A percentile compares a stretch with the other conserved stretches of the same genome.
phyloP scores from a whole-genome alignment of 1,139 yeast species.

The Schwanniomyces etchellsii region DNA sequence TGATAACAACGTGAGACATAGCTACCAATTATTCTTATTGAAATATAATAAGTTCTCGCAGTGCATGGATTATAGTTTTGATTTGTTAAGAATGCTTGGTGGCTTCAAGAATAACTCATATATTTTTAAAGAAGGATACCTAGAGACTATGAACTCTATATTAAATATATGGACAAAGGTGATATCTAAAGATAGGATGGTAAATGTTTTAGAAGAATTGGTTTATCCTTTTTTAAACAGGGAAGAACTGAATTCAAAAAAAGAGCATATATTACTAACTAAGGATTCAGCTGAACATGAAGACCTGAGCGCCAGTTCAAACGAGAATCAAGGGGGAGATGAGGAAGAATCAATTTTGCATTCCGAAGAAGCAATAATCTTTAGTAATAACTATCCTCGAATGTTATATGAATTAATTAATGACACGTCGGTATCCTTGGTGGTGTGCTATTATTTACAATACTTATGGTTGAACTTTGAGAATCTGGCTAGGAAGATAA shows the following conservation, averaged over 20 bases:
- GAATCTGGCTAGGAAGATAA: slow-evolving; percentile 5
- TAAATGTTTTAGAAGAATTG: slow-evolving; percentile 11
- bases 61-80: slow-evolving; percentile 25
- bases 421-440: slow-evolving; percentile 26
- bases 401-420: slow-evolving; percentile 16
- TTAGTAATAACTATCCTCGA: slow-evolving; percentile 7
- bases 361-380: background rate
- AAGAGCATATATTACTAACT: slow-evolving; percentile 2
- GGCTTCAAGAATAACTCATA: slow-evolving; percentile 13
- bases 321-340: slow-evolving; percentile 1
- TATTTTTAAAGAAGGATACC: slow-evolving; percentile 20
- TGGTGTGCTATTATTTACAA: slow-evolving; percentile 17
- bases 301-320: background rate
- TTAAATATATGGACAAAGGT: slow-evolving; percentile 15
- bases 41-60: slow-evolving; percentile 13
- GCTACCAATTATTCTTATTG: slow-evolving; percentile 33
- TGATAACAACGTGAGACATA: slow-evolving; percentile 30
- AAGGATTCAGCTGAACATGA: slow-evolving; percentile 2
- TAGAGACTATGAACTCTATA: slow-evolving; percentile 15
- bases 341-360: background rate
- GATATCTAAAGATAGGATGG: slow-evolving; percentile 6
- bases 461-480: slow-evolving; percentile 3
- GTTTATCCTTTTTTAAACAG: slow-evolving; percentile 16
- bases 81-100: slow-evolving; percentile 19
- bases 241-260: slow-evolving; percentile 9